These are phyloP conservation scores for Neurospora discreta DNA, from an alignment of 495 filamentous ascomycete genomes.

Conservation along the genomic window DNA sequence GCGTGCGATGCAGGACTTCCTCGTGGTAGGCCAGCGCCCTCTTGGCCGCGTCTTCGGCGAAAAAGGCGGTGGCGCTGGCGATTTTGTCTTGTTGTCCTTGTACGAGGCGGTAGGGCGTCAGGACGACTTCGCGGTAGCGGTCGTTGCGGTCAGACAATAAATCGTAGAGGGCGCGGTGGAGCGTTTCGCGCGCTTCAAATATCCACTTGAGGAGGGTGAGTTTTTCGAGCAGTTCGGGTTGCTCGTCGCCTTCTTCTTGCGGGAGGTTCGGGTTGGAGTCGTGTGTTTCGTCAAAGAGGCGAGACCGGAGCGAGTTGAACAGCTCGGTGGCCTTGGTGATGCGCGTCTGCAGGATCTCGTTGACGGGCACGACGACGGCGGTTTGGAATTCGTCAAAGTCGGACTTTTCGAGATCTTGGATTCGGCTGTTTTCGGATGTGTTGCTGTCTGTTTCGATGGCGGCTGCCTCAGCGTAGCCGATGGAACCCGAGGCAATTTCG, in stretches of 20 bases:
- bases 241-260: conserved; percentile 90
- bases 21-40: conserved; percentile 54
- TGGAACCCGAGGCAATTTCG: conserved; percentile 60
- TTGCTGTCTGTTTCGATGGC: conserved; percentile 57
- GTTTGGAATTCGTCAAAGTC: conserved; percentile 71
- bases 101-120: conserved; percentile 66
- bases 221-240: conserved; percentile 87
- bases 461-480: conserved; percentile 72
- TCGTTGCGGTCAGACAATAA: conserved; percentile 74
- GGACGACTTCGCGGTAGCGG: conserved; percentile 69
- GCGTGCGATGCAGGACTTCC: conserved; percentile 55
- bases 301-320: conserved; percentile 58
- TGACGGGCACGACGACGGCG: conserved; percentile 63
- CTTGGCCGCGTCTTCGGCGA: conserved; percentile 61
- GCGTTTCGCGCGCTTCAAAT: conserved; percentile 80
- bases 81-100: conserved; percentile 50
- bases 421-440: conserved; percentile 47
- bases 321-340: conserved; percentile 51
- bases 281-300: conserved; percentile 63
- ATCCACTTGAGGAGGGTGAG: conserved; percentile 95
- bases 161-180: conserved; percentile 76
- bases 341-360: conserved; percentile 57
- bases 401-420: conserved; percentile 52
- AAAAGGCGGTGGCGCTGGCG: conserved; percentile 66
- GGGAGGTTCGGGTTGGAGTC: conserved; percentile 64